Conservation (phyloP, 2,329 filamentous ascomycete species). For the Clonostachys rosea region DNA sequence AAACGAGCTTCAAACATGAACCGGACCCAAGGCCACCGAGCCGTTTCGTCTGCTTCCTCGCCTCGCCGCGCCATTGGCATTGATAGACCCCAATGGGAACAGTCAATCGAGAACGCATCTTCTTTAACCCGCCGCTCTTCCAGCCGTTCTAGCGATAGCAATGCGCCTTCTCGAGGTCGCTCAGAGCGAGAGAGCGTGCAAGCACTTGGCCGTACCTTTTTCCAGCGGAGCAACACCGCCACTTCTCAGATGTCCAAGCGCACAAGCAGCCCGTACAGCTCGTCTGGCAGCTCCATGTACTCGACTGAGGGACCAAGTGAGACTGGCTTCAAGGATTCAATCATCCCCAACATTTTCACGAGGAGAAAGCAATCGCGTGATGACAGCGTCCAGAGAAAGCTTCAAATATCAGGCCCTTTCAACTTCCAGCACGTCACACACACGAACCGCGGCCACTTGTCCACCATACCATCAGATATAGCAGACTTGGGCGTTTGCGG, state of each 20-base stretch:
- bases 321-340: slow-evolving; percentile 31
- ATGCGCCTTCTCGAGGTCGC: slow-evolving; percentile 45
- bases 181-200: slow-evolving; percentile 57
- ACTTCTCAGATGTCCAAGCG: slow-evolving; percentile 27
- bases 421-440: slow-evolving; percentile 65
- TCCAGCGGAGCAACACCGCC: slow-evolving; percentile 44
- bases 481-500: slow-evolving; percentile 26
- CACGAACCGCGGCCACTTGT: slow-evolving; percentile 43
- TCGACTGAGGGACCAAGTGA: slow-evolving; percentile 35
- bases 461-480: slow-evolving; percentile 36
- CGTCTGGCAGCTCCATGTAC: slow-evolving; percentile 42
- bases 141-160: slow-evolving; percentile 47
- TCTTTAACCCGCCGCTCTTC: slow-evolving; percentile 53
- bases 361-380: slow-evolving; percentile 37
- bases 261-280: slow-evolving; percentile 42
- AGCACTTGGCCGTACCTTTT: slow-evolving; percentile 54
- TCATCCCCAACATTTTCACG: slow-evolving; percentile 43
- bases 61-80: slow-evolving; percentile 36
- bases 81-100: slow-evolving; percentile 46
- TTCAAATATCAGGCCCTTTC: slow-evolving; percentile 58
- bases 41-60: slow-evolving; percentile 51
- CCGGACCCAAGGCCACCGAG: slow-evolving; percentile 18
- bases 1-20: slow-evolving; percentile 42
- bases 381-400: slow-evolving; percentile 27
- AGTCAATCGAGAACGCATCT: slow-evolving; percentile 34